Conservation (phyloP, 2,329 filamentous ascomycete species). For the Coleophoma eucalyptorum region DNA sequence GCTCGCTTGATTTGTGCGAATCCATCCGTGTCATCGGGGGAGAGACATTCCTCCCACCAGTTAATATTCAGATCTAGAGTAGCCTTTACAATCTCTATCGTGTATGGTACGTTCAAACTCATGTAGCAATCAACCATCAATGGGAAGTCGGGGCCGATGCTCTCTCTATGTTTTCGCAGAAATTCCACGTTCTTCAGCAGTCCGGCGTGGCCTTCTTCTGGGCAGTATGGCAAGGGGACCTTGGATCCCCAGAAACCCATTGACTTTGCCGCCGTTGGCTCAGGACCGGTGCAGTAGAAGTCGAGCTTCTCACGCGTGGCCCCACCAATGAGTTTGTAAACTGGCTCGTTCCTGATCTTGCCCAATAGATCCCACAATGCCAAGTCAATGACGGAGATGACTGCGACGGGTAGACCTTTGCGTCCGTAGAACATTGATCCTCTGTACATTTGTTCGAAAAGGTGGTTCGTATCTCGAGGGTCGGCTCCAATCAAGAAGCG, state of each 20-base stretch:
- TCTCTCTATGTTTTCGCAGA: conserved; percentile 77
- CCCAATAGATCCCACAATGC: conserved; percentile 90
- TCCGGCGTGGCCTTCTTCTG: conserved; percentile 79
- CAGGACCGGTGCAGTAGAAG: conserved; percentile 94
- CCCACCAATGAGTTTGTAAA: conserved; percentile 91
- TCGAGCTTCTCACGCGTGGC: conserved; percentile 78
- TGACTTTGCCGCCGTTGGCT: conserved; percentile 72
- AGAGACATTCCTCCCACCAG: conserved; percentile 96
- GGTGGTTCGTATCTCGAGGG: conserved; percentile 82
- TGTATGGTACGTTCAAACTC: conserved; percentile 90
- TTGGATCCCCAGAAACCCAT: conserved; percentile 93
- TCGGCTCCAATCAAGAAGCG: conserved; percentile 87
- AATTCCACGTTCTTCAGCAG: conserved; percentile 89
- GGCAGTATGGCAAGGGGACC: conserved; percentile 84
- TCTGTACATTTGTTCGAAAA: conserved; percentile 97
- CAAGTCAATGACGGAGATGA: conserved; percentile 92
- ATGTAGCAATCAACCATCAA: conserved; percentile 97
- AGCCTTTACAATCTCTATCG: conserved; percentile 83
- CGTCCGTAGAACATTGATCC: conserved; percentile 95
- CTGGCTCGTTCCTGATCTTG: conserved; percentile 87
- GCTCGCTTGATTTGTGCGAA: conserved; percentile 87
- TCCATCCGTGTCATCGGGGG: conserved; percentile 87
- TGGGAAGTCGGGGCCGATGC: conserved; percentile 85
- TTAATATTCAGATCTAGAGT: conserved; percentile 84
- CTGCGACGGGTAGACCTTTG: conserved; percentile 83